These are phyloP conservation scores for Dactylellina leptospora DNA, from an alignment of 2,329 filamentous ascomycete species.

Conservation along the genomic window DNA sequence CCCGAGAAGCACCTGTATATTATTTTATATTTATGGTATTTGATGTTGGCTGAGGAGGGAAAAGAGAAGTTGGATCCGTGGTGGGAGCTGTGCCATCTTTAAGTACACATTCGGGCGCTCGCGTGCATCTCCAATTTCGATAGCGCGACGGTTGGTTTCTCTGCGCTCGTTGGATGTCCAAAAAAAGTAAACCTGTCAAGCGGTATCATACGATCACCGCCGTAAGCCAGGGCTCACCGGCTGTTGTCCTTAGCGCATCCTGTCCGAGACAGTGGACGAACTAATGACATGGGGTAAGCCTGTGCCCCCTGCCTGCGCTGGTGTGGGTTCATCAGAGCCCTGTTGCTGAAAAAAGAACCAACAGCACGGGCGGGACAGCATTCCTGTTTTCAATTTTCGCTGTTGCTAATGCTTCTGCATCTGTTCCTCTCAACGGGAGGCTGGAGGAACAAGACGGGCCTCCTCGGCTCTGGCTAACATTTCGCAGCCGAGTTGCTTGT, in stretches of 20 bases:
- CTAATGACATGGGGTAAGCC: constrained; percentile 27
- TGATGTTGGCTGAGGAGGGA: constrained; percentile 23
- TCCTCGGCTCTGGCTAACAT: no score
- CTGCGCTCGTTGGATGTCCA: background rate
- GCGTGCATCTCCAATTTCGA: constrained; percentile 52
- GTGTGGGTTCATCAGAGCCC: background rate
- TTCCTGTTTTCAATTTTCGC: background rate
- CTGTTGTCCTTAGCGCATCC: constrained; percentile 15
- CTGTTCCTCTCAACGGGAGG: no score
- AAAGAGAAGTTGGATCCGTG: constrained; percentile 33
- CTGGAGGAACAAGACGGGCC: no score
- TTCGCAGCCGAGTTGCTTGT: no score
- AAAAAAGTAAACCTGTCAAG: constrained; percentile 7
- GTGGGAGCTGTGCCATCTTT: constrained; percentile 44
- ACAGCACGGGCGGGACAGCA: background rate
- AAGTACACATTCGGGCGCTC: constrained; percentile 42
- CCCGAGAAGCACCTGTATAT: constrained; percentile 51
- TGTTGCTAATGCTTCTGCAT: no score
- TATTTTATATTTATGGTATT: constrained; percentile 20
- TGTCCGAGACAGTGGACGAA: constrained; percentile 26
- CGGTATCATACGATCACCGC: background rate
- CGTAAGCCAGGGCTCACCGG: constrained; percentile 20
- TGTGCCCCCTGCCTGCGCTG: constrained; percentile 13
- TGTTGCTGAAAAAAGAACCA: constrained; percentile 33
- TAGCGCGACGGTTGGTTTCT: constrained; percentile 51